A percentile compares a stretch with the other conserved stretches of the same genome.
Conservation (phyloP, 768 basidiomycete species). For the Boletus edulis region DNA sequence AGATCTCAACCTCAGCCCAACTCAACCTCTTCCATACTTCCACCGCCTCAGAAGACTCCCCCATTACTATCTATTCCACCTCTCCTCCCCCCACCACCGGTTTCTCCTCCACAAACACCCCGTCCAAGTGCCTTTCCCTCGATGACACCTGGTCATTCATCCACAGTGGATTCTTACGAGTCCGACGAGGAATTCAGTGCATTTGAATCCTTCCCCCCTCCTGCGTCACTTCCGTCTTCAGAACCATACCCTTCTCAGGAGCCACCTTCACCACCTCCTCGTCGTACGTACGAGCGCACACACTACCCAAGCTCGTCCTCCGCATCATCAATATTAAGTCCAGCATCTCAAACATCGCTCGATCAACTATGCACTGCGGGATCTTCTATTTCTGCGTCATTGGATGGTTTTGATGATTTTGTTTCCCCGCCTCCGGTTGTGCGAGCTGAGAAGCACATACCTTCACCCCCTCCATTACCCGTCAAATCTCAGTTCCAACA, state of each 20-base stretch:
- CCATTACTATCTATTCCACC: slow-evolving; percentile 26
- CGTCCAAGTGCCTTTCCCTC: slow-evolving; percentile 16
- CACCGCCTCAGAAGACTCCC: slow-evolving; percentile 23
- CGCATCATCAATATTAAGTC: slow-evolving; percentile 26
- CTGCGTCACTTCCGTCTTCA: slow-evolving; percentile 4
- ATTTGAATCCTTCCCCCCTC: slow-evolving; percentile 36
- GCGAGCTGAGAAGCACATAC: slow-evolving; percentile 33
- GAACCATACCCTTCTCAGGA: slow-evolving; percentile 10
- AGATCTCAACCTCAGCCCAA: slow-evolving; percentile 16
- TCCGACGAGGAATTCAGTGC: slow-evolving; percentile 55
- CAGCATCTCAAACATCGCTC: slow-evolving; percentile 19
- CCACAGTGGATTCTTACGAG: slow-evolving; percentile 17
- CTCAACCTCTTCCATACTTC: slow-evolving; percentile 21
- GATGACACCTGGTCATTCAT: slow-evolving; percentile 6
- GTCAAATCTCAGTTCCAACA: slow-evolving; percentile 27
- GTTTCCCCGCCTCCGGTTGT: slow-evolving; percentile 30
- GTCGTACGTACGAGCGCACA: slow-evolving; percentile 23
- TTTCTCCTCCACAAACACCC: slow-evolving; percentile 33
- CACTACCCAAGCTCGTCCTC: slow-evolving; percentile 24
- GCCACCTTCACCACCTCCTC: slow-evolving; percentile 29
- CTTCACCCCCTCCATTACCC: slow-evolving; percentile 47
- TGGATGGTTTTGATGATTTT: slow-evolving; percentile 51
- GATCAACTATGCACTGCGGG: slow-evolving; percentile 18
- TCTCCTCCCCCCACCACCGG: slow-evolving; percentile 30
- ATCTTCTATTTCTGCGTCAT: slow-evolving; percentile 27